These are phyloP conservation scores for Saccharomycopsis microspora DNA, from an alignment of 805 yeast genomes.

Conservation along the genomic window DNA sequence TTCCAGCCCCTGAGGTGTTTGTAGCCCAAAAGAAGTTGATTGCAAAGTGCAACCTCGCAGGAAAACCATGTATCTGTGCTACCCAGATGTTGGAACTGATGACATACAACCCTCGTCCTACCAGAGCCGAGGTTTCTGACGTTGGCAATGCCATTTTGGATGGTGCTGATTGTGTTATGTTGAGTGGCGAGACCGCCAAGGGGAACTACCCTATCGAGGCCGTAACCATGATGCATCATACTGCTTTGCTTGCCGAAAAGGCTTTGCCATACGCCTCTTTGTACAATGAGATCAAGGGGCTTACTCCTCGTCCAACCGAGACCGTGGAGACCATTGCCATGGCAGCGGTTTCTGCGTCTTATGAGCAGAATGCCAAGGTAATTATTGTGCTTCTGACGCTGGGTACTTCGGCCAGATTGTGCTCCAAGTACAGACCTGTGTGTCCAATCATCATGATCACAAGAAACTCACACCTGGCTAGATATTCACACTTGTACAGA, in stretches of 20 bases:
- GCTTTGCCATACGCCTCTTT: slow-evolving; percentile 81
- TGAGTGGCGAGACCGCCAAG: slow-evolving; percentile 99
- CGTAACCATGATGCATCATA: slow-evolving; percentile 97
- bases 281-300: slow-evolving; percentile 79
- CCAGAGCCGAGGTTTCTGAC: slow-evolving; percentile 98
- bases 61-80: slow-evolving; percentile 99
- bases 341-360: slow-evolving; percentile 92
- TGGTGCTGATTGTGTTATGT: slow-evolving; percentile 99
- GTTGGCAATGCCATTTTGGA: slow-evolving; percentile 98
- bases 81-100: slow-evolving; percentile 99
- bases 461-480: slow-evolving; percentile 86
- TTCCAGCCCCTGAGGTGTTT: slow-evolving; percentile 97
- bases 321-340: slow-evolving; percentile 95
- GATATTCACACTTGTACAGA: slow-evolving; percentile 93
- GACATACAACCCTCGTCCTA: slow-evolving; percentile 99
- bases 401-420: slow-evolving; percentile 91
- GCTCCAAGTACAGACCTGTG: slow-evolving; percentile 95
- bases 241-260: slow-evolving; percentile 91
- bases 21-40: slow-evolving; percentile 98
- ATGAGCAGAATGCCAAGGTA: slow-evolving; percentile 95
- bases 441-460: slow-evolving; percentile 98
- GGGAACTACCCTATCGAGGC: slow-evolving; percentile 98
- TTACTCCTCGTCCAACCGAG: slow-evolving; percentile 80
- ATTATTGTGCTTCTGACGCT: slow-evolving; percentile 92
- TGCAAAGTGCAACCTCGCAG: slow-evolving; percentile 98